Evolutionary conservation across 495 filamentous ascomycete species (phyloP), one percentile per base, ranked within the genome.

Genomic region (Hypoxylon fuscum): DNA sequence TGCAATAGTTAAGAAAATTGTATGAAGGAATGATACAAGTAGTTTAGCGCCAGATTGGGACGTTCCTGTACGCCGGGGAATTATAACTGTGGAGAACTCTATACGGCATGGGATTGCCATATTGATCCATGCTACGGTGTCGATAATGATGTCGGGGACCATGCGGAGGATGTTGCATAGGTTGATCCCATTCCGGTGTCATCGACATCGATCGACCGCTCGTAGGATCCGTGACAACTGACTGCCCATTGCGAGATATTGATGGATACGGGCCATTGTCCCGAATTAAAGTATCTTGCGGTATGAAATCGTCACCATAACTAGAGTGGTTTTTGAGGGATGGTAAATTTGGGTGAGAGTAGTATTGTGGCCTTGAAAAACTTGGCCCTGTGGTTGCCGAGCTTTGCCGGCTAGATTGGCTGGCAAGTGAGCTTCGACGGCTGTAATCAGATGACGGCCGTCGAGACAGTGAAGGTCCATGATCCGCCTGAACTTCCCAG

Each of bases 51-150:
- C 79, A 79, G 20, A 81, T 80, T 1, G 79, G 79, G 4, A 65
- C 74, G 41, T 73, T 64, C 14, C 76, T 73, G 54, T 81, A 81
- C 10, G 77, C 77, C 5, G 79, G 77, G 3, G 79, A 79, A 52
- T 81, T 78, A 54, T 81, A 81, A 55, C 77, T 80, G 53, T 81
- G 77, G 11, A 81, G 68, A 25, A 79, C 64, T 6, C 79, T 77
- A 43, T 75, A 80, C 9, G 73, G 79, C 12, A 61, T 53, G 14
- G 68, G 57, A 37, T 64, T 56, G 54, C 72, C 67, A 59, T 70
- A 54, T 22, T 68, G 67, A 41, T 68, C 67, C 12, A 70, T 20
- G 38, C 78, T 80, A 42, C 71, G 72, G 51, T 75, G 74, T 11
- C 77, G 73, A 44, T 68, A 34, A 52, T 79, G 77, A 21, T 63